phyloP scores from a whole-genome alignment of 768 basidiomycete species.

The Boletus rex-veris region DNA sequence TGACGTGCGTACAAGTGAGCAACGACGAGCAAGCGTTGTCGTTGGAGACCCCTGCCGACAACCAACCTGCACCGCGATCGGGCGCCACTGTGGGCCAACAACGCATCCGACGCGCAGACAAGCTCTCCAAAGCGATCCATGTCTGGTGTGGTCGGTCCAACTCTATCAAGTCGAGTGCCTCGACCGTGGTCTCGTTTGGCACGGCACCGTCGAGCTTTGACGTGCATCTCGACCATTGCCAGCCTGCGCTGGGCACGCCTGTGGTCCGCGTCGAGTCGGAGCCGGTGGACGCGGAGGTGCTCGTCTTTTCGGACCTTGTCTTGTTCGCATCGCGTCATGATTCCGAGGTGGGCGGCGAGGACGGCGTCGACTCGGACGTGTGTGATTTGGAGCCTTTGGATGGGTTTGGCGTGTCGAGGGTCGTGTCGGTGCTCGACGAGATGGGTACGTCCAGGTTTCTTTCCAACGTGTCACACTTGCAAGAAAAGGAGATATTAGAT shows the following conservation, averaged over 20 bases:
- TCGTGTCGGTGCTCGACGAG: constrained; percentile 47
- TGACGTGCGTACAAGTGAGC: constrained; percentile 42
- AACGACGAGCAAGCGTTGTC: constrained; percentile 23
- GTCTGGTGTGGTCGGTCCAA: constrained; percentile 47
- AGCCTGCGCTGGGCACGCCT: constrained; percentile 10
- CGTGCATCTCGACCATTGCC: constrained; percentile 6
- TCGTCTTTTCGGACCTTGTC: constrained; percentile 69
- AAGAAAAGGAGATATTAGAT: constrained; percentile 10
- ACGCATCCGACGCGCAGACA: constrained; percentile 18
- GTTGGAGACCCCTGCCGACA: not conserved
- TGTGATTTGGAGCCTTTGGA: constrained; percentile 42
- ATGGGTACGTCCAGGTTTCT: constrained; percentile 12
- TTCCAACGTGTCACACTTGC: too few relatives aligned
- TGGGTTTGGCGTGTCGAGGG: constrained; percentile 43
- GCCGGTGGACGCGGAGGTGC: constrained; percentile 33
- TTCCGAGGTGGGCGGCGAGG: not conserved
- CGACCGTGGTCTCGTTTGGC: constrained; percentile 26
- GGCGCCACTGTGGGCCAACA: not conserved
- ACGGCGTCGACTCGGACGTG: constrained; percentile 21
- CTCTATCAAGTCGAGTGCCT: constrained; percentile 30
- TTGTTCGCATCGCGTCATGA: constrained; percentile 43
- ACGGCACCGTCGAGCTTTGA: constrained; percentile 32
- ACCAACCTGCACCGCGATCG: not conserved
- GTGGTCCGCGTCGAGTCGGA: constrained; percentile 26
- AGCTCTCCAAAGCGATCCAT: constrained; percentile 40